A percentile compares a stretch with the other conserved stretches of the same genome.
These are phyloP conservation scores for Dendrobium huoshanense DNA, from an alignment of 106 monocot species.

Conservation along the genomic window DNA sequence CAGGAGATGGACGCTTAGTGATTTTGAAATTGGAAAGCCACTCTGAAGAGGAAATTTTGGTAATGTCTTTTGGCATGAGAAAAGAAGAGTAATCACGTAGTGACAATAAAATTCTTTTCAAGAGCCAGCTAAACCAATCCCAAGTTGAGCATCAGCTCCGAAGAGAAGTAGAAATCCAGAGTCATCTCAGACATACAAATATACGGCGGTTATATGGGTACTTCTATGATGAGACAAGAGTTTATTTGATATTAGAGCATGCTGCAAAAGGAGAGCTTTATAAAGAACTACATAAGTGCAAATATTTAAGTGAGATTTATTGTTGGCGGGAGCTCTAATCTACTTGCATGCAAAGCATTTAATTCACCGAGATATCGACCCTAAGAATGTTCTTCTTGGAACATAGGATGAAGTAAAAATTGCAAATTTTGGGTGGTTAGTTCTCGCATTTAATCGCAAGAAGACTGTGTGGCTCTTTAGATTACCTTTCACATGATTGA, in stretches of 20 bases:
- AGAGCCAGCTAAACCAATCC: constrained; percentile 94
- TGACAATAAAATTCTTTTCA: constrained; percentile 94
- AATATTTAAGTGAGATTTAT: constrained; percentile 72
- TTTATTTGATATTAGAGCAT: constrained; percentile 93
- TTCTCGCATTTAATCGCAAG: constrained; percentile 86
- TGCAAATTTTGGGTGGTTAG: constrained; percentile 99
- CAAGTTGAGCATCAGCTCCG: constrained; percentile 95
- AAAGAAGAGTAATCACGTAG: constrained; percentile 95
- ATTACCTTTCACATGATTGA: constrained; percentile 99
- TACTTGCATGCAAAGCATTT: constrained; percentile 98
- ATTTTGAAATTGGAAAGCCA: constrained; percentile 94
- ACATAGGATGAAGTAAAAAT: constrained; percentile 95
- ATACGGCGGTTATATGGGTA: constrained; percentile 94
- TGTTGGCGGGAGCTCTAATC: constrained; percentile 74
- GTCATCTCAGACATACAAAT: constrained; percentile 86
- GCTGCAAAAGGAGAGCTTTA: constrained; percentile 96
- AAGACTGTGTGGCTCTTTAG: constrained; percentile 89
- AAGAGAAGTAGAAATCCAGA: constrained; percentile 96
- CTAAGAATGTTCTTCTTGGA: constrained; percentile 88
- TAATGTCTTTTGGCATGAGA: constrained; percentile 90
- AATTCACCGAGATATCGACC: constrained; percentile 97
- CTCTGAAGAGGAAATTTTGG: constrained; percentile 98
- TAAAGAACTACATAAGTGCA: constrained; percentile 92
- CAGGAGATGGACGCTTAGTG: constrained; percentile 70
- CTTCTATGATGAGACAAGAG: constrained; percentile 97